phyloP scores from a whole-genome alignment of 1,284 basidiomycete species.

The Vanrija pseudolonga region DNA sequence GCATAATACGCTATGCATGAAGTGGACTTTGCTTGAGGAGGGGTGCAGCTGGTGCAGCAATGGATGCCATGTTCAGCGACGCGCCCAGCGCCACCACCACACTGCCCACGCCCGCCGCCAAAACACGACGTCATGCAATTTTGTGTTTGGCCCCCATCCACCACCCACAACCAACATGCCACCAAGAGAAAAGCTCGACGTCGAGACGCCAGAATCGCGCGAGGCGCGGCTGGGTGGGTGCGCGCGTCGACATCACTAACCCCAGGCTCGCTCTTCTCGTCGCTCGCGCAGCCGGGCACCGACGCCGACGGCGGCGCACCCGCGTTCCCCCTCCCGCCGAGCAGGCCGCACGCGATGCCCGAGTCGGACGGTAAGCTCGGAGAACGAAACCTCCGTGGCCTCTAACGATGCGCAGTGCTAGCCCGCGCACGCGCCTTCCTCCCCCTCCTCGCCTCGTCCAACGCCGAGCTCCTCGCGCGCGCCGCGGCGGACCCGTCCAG shows the following conservation, averaged over 20 bases:
- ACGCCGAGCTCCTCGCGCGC: conserved; percentile 27
- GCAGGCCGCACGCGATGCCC: conserved; percentile 9
- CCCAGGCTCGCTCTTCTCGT: conserved; percentile 14
- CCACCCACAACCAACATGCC: not conserved
- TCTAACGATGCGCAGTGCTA: conserved; percentile 24
- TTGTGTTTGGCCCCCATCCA: too few species aligned
- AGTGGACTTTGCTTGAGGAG: too few species aligned
- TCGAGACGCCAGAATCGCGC: conserved; percentile 12
- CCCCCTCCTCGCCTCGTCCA: conserved; percentile 32
- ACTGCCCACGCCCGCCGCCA: too few species aligned
- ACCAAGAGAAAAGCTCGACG: conserved; percentile 9
- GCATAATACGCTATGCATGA: too few species aligned
- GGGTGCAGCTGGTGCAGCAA: too few species aligned
- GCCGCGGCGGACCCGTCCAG: conserved; percentile 21
- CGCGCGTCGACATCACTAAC: not conserved
- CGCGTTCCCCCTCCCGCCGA: not conserved
- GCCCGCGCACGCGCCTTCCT: conserved; percentile 39
- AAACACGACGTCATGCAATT: too few species aligned
- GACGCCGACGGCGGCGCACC: not conserved
- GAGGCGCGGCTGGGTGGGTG: conserved; percentile 8
- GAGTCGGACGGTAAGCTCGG: conserved; percentile 15
- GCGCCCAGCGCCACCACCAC: too few species aligned
- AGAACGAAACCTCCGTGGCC: too few species aligned
- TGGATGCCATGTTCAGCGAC: too few species aligned
- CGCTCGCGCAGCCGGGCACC: not conserved